Conservation (phyloP, 352 stramenopile species). For the Globisporangium splendens region DNA sequence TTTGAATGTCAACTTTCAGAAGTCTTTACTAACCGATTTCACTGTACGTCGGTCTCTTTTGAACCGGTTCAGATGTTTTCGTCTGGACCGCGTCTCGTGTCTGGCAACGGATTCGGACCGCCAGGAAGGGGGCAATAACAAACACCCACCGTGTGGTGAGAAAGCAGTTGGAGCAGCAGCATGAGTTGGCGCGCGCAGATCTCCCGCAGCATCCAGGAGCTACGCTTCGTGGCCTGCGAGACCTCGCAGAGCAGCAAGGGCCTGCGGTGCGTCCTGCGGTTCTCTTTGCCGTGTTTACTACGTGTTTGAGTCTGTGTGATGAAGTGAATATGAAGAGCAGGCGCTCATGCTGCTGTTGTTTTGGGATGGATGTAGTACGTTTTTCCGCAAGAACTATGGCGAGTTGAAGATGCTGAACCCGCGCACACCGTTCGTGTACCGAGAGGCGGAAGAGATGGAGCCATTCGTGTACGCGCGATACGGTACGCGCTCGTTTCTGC, state of each 20-base stretch:
- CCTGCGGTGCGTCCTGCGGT: constrained; percentile 47
- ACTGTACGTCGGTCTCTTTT: too few species aligned
- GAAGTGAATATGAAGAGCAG: neutral
- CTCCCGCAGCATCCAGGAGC: constrained; percentile 78
- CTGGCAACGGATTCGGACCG: too few species aligned
- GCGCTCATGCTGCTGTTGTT: constrained; percentile 6
- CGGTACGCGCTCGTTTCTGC: constrained; percentile 25
- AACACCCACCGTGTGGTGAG: constrained; percentile 6
- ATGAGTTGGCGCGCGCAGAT: constrained; percentile 90
- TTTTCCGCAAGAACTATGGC: constrained; percentile 85
- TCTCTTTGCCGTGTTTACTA: too few species aligned
- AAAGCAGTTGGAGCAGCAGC: constrained; percentile 10
- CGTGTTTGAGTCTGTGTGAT: neutral
- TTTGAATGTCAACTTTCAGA: too few species aligned
- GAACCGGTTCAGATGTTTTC: too few species aligned
- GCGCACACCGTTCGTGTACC: constrained; percentile 79
- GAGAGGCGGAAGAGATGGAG: constrained; percentile 83
- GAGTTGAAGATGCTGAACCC: constrained; percentile 90
- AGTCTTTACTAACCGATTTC: too few species aligned
- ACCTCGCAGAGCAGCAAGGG: constrained; percentile 82
- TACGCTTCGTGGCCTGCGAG: constrained; percentile 83
- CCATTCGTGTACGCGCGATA: constrained; percentile 87
- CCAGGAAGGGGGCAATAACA: too few species aligned
- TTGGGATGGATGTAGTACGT: constrained; percentile 37
- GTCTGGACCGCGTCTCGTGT: too few species aligned